phyloP scores from a whole-genome alignment of 768 basidiomycete species.

The Phylloporus sp. region DNA sequence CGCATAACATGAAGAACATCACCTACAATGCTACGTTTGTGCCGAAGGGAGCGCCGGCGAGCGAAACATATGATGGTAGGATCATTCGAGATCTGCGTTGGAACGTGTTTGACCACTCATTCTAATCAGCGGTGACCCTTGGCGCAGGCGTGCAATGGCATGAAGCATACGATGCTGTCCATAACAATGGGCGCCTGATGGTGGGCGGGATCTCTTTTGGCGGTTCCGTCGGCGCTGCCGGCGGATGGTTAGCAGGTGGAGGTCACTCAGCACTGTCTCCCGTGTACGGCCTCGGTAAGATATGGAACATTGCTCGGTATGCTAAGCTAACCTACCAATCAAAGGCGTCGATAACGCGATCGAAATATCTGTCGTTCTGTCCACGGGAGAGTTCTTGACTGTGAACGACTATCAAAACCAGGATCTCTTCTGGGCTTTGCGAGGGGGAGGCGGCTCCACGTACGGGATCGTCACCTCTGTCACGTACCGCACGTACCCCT shows the following conservation, averaged over 20 bases:
- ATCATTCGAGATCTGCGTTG: not conserved
- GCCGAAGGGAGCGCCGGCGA: conserved; percentile 30
- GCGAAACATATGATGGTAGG: conserved; percentile 22
- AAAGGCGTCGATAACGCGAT: conserved; percentile 46
- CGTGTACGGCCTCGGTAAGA: conserved; percentile 39
- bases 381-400: conserved; percentile 36
- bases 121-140: conserved; percentile 23
- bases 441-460: conserved; percentile 49
- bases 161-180: conserved; percentile 39
- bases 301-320: not conserved
- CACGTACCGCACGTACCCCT: conserved; percentile 42
- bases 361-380: conserved; percentile 41
- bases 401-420: conserved; percentile 38
- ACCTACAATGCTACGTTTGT: conserved; percentile 28
- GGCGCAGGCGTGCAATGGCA: conserved; percentile 47
- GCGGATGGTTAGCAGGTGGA: conserved; percentile 48
- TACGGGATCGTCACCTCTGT: conserved; percentile 45
- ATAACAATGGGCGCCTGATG: conserved; percentile 36
- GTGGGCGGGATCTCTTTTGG: conserved; percentile 39
- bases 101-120: conserved; percentile 12
- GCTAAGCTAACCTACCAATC: not conserved
- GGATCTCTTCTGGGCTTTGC: conserved; percentile 53
- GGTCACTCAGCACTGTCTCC: conserved; percentile 43
- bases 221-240: conserved; percentile 44
- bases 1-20: conserved; percentile 39